Conservation (phyloP, 179 eudicot species). For the Nepenthes alata region DNA sequence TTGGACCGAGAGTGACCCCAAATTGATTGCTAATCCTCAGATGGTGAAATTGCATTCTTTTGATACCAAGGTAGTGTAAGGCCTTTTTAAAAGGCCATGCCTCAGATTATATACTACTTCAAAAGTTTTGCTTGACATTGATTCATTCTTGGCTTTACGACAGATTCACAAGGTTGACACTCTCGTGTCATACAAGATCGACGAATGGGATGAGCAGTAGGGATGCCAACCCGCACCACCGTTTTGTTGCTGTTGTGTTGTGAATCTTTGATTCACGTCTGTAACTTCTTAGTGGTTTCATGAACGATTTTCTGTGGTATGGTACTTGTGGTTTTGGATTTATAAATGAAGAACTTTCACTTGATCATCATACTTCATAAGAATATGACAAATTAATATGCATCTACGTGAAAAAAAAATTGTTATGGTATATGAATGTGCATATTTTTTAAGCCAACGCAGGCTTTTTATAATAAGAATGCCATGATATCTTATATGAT, state of each 20-base stretch:
- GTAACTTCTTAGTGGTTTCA: too few relatives aligned
- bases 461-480: too few relatives aligned
- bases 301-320: too few relatives aligned
- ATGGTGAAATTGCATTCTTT: slow-evolving; percentile 94
- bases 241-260: slow-evolving; percentile 5
- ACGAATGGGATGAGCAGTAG: slow-evolving; percentile 58
- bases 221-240: not conserved
- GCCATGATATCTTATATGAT: too few relatives aligned
- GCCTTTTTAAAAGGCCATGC: not conserved
- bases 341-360: too few relatives aligned
- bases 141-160: slow-evolving; percentile 5
- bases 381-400: too few relatives aligned
- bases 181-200: slow-evolving; percentile 77
- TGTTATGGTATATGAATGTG: too few relatives aligned
- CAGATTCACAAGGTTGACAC: slow-evolving; percentile 96
- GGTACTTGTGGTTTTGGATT: too few relatives aligned
- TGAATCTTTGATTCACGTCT: slow-evolving; percentile 60
- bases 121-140: not conserved
- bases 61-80: slow-evolving; percentile 64
- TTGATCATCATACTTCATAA: too few relatives aligned
- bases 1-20: slow-evolving; percentile 94
- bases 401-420: too few relatives aligned
- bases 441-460: too few relatives aligned
- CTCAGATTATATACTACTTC: not conserved
- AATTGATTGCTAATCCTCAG: slow-evolving; percentile 73